A percentile compares a stretch with the other conserved stretches of the same genome.
Conservation (phyloP, 495 filamentous ascomycete genomes). For the Monascus purpureus region DNA sequence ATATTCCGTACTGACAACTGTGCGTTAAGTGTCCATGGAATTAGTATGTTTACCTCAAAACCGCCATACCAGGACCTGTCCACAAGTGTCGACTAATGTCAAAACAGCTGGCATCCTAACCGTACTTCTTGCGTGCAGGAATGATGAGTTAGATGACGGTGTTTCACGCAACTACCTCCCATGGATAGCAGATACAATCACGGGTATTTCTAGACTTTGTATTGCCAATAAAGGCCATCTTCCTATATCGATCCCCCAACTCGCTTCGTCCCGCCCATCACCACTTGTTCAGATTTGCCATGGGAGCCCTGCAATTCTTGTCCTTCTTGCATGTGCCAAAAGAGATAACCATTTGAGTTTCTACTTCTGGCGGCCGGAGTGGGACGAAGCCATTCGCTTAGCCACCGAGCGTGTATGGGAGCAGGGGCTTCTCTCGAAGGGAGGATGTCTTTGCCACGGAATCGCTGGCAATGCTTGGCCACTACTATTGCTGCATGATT, state of each 20-base stretch:
- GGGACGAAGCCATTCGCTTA: constrained; percentile 23
- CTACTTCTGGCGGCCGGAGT: constrained; percentile 24
- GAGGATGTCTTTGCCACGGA: constrained; percentile 33
- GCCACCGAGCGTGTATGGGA: constrained; percentile 30
- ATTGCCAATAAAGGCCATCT: constrained; percentile 27
- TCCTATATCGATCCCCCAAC: constrained; percentile 19
- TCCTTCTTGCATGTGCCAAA: constrained; percentile 21
- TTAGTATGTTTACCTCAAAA: constrained; percentile 11
- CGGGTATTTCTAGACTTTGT: constrained; percentile 21
- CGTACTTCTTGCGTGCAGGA: constrained; percentile 23
- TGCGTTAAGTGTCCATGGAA: constrained; percentile 15
- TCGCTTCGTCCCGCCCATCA: constrained; percentile 7
- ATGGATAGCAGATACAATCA: constrained; percentile 25
- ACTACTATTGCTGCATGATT: constrained; percentile 21
- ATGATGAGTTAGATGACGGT: constrained; percentile 11
- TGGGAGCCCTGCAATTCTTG: constrained; percentile 26
- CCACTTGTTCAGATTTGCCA: constrained; percentile 35
- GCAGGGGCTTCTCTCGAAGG: constrained; percentile 34
- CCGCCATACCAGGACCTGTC: background rate
- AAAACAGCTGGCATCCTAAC: constrained; percentile 26
- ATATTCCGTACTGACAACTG: background rate
- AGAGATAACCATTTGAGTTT: constrained; percentile 12
- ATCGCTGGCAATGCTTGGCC: constrained; percentile 32
- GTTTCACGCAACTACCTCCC: constrained; percentile 12
- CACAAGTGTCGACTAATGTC: background rate